phyloP scores from a whole-genome alignment of 148 eudicot genomes.

The Bassia scoparia region DNA sequence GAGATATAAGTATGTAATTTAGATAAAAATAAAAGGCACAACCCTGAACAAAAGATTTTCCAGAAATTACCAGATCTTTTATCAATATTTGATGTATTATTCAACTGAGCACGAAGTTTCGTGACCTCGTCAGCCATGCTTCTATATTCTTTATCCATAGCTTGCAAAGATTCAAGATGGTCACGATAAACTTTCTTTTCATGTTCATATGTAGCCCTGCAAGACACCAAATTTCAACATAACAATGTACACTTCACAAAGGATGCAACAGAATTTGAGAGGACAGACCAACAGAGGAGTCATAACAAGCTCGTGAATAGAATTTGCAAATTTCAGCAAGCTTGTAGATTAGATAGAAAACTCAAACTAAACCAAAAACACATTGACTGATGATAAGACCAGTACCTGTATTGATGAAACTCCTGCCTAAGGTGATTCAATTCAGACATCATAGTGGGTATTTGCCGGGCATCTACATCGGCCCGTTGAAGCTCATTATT shows the following conservation, averaged over 20 bases:
- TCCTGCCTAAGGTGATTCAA: conserved; percentile 79
- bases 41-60: not conserved
- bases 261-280: not conserved
- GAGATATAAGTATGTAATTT: not conserved
- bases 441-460: conserved; percentile 73
- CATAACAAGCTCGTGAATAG: not conserved
- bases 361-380: not conserved
- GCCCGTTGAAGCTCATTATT: conserved; percentile 68
- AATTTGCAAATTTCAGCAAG: conserved; percentile 12
- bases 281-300: too few species aligned
- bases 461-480: conserved; percentile 58
- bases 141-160: conserved; percentile 90
- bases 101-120: conserved; percentile 80
- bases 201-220: conserved; percentile 89
- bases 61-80: conserved; percentile 53
- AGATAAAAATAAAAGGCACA: not conserved
- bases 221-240: conserved; percentile 15
- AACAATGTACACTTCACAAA: conserved; percentile 1
- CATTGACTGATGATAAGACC: conserved; percentile 1
- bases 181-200: conserved; percentile 86
- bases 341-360: not conserved
- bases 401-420: conserved; percentile 86
- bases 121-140: conserved; percentile 91
- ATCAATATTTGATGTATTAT: conserved; percentile 50
- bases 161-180: conserved; percentile 92